phyloP scores from a whole-genome alignment of 352 stramenopile genomes.

The Phytophthora gonapodyides region DNA sequence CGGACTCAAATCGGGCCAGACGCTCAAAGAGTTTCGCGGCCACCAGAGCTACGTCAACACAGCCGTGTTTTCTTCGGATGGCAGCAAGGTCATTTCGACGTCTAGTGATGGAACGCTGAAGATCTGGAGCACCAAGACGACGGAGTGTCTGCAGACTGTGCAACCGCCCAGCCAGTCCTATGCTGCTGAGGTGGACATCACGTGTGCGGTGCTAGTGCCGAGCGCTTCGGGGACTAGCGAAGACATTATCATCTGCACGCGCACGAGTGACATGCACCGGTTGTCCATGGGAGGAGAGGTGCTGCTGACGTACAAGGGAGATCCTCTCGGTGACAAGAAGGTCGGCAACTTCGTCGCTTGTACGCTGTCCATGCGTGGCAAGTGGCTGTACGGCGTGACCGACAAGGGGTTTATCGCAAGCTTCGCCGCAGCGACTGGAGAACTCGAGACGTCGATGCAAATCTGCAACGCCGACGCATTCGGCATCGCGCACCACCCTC shows the following conservation, averaged over 20 bases:
- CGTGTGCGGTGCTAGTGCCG: constrained; percentile 71
- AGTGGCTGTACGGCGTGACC: constrained; percentile 87
- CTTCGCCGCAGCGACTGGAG: constrained; percentile 60
- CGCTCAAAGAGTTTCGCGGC: constrained; percentile 94
- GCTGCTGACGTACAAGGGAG: constrained; percentile 67
- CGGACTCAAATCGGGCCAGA: constrained; percentile 90
- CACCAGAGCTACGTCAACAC: constrained; percentile 94
- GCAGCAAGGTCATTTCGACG: constrained; percentile 80
- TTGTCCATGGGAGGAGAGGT: constrained; percentile 72
- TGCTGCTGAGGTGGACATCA: constrained; percentile 77
- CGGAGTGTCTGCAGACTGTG: constrained; percentile 82
- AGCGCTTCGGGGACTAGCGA: constrained; percentile 44
- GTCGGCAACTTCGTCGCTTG: constrained; percentile 90
- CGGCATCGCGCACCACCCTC: constrained; percentile 85
- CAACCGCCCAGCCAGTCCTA: constrained; percentile 51
- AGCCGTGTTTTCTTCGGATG: constrained; percentile 79
- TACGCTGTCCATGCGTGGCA: constrained; percentile 75
- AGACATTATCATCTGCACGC: constrained; percentile 88
- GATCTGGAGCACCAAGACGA: constrained; percentile 89
- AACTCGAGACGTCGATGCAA: constrained; percentile 79
- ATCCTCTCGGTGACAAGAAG: constrained; percentile 62
- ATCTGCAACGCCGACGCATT: constrained; percentile 82
- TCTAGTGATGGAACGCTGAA: constrained; percentile 93
- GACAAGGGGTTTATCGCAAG: constrained; percentile 85
- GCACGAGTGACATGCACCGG: constrained; percentile 79